phyloP scores from a whole-genome alignment of 768 basidiomycete species.

The Favolaschia claudopus region DNA sequence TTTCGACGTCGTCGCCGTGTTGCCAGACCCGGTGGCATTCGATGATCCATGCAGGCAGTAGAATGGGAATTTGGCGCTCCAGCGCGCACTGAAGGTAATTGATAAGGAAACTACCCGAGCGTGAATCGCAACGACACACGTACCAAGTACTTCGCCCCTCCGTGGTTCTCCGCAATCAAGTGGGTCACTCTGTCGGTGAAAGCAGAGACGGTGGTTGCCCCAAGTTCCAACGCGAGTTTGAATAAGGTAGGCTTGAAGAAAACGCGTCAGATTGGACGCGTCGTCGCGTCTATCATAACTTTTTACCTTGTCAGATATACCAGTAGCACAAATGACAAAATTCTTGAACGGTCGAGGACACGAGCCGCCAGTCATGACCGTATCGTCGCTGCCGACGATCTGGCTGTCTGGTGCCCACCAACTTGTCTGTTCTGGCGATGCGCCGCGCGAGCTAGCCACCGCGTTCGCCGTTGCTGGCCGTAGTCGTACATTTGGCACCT shows the following conservation, averaged over 20 bases:
- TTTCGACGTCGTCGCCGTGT: constrained; percentile 79
- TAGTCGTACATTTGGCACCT: constrained; percentile 88
- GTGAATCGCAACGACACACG: too few species aligned
- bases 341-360: constrained; percentile 75
- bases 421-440: constrained; percentile 37
- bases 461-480: constrained; percentile 63
- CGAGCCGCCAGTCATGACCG: constrained; percentile 48
- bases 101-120: too few species aligned
- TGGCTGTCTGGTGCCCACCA: constrained; percentile 60
- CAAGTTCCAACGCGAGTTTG: constrained; percentile 81
- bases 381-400: constrained; percentile 49
- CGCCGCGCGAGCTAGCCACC: constrained; percentile 35
- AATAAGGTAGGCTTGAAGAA: constrained; percentile 77
- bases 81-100: constrained; percentile 84
- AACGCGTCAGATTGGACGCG: constrained; percentile 2
- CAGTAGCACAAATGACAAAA: constrained; percentile 76
- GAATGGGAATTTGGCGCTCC: constrained; percentile 80
- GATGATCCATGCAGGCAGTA: constrained; percentile 79
- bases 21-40: constrained; percentile 80
- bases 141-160: constrained; percentile 86
- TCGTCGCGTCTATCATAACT: constrained; percentile 27
- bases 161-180: constrained; percentile 79
- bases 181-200: constrained; percentile 91
- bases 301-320: constrained; percentile 81
- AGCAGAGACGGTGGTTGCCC: constrained; percentile 70